phyloP scores from a whole-genome alignment of 2,329 filamentous ascomycete species.

The Aspergillus luchuensis region DNA sequence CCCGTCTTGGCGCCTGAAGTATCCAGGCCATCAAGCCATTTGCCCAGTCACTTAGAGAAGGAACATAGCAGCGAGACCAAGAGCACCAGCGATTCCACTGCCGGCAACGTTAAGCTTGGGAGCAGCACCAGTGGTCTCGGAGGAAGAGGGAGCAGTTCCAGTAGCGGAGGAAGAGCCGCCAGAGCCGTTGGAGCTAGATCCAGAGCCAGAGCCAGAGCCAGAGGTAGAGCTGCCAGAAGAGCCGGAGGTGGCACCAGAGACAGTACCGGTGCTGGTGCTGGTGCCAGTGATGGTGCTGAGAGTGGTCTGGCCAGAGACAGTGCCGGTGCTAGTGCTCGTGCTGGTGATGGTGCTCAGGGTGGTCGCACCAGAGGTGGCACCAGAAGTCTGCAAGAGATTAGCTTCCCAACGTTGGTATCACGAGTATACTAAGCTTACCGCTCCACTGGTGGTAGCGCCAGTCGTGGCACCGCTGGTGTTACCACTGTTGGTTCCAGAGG shows the following conservation, averaged over 20 bases:
- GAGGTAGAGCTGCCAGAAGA: constrained; percentile 17
- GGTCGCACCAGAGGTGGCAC: constrained; percentile 12
- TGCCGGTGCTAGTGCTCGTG: constrained; percentile 9
- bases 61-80: constrained; percentile 47
- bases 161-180: constrained; percentile 12
- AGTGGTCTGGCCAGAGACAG: constrained; percentile 12
- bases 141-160: constrained; percentile 16
- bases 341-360: constrained; percentile 11
- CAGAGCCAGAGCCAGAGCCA: constrained; percentile 16
- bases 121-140: constrained; percentile 26
- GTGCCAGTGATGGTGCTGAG: constrained; percentile 9
- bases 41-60: constrained; percentile 36
- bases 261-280: constrained; percentile 9
- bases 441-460: constrained; percentile 2
- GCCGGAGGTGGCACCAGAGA: constrained; percentile 16
- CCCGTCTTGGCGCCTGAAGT: neutral
- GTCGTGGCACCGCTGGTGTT: constrained; percentile 19
- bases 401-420: neutral
- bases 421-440: neutral
- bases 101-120: constrained; percentile 35
- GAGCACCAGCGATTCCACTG: constrained; percentile 39
- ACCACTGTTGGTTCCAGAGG: constrained; percentile 16
- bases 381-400: constrained; percentile 1
- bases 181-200: constrained; percentile 20
- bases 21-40: constrained; percentile 7